Base-by-base conservation (phyloP, 257 asterid genomes). In the Henckelia pumila region DNA sequence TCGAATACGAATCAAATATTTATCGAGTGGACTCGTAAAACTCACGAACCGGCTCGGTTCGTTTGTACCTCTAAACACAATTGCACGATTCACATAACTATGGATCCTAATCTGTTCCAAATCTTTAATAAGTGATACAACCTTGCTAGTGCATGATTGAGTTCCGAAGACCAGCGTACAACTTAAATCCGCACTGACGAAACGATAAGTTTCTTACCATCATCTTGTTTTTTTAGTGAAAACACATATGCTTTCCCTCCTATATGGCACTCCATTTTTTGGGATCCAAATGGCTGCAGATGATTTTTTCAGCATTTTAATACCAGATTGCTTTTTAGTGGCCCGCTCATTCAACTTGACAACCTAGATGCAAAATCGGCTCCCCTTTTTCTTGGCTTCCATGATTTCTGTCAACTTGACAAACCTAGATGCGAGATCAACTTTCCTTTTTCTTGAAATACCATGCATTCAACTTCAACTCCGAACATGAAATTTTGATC, bases 381-480 rank as follows among this genome's bases (percentile, higher is more conserved):
- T 29, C 9, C 35, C 35, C 35, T 30, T 30, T 30, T 30, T 30
- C 1, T 30, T 30, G 35, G 7, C 9, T 30, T 30, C 35, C 35
- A 30, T 5, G 7, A 30, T 7, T 30, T 7, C 35, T 29, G 37
- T 6, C 71, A 21, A 35, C 60, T 47, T 44, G 5, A 11, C 0
- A 25, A 63, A 56, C 58, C 24, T 22, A 23, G 25, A 23, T 26
- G 25, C 3, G 0, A 7, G 52, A 7, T n/a, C 28, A 22, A 32
- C 4, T 28, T 21, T 6, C 14, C 6, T 44, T 25, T 57, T 58
- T 17, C 33, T 23, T 11, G 19, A 14, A 57, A 59, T 59, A 57
- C 66, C 71, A 14, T 24, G 50, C 5, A 16, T 57, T 73, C 66
- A 14, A 70, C 29, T 58, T 52, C 23, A 6, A 17, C 56, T 64